phyloP scores from a whole-genome alignment of 2,329 filamentous ascomycete species.

The Hansfordia pulvinata region DNA sequence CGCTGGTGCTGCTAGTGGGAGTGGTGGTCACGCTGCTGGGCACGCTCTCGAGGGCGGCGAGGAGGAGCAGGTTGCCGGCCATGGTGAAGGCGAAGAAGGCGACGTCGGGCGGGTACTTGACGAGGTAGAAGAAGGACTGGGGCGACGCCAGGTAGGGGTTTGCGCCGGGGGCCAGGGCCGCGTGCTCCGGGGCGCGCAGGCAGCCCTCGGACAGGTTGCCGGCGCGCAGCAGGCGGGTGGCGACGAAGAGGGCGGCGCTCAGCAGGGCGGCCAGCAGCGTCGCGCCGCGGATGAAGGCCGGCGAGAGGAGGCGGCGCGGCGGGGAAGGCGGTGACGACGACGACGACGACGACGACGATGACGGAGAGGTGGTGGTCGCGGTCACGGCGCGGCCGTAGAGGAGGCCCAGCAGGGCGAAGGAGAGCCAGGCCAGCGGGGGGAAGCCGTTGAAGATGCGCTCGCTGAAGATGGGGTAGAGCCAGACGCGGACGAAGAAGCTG shows the following conservation, averaged over 20 bases:
- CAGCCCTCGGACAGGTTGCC: constrained; percentile 30
- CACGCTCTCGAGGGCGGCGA: constrained; percentile 21
- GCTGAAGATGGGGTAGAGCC: constrained; percentile 22
- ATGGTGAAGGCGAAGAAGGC: constrained; percentile 28
- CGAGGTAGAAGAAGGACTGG: constrained; percentile 29
- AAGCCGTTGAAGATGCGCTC: constrained; percentile 22
- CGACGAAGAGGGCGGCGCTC: constrained; percentile 23
- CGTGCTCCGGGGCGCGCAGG: constrained; percentile 23
- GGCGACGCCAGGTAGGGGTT: constrained; percentile 28
- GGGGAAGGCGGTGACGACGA: too few relatives aligned
- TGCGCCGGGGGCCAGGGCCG: constrained; percentile 9
- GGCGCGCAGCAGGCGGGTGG: constrained; percentile 24
- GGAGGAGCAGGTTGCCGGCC: constrained; percentile 22
- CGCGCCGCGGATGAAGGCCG: constrained; percentile 11
- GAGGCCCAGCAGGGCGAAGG: constrained; percentile 28
- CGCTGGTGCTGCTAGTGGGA: background rate
- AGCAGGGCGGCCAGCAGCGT: constrained; percentile 14
- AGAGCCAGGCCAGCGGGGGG: constrained; percentile 31
- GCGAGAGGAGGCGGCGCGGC: too few relatives aligned
- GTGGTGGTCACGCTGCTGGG: constrained; percentile 8
- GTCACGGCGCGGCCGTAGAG: constrained; percentile 26
- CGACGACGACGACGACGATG: too few relatives aligned
- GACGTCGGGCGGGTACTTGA: constrained; percentile 32
- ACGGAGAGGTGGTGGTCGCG: too few relatives aligned
- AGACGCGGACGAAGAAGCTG: constrained; percentile 18